A percentile compares a stretch with the other conserved stretches of the same genome.
These are phyloP conservation scores for Ustilago curta DNA, from an alignment of 1,284 basidiomycete species.

Conservation along the genomic window DNA sequence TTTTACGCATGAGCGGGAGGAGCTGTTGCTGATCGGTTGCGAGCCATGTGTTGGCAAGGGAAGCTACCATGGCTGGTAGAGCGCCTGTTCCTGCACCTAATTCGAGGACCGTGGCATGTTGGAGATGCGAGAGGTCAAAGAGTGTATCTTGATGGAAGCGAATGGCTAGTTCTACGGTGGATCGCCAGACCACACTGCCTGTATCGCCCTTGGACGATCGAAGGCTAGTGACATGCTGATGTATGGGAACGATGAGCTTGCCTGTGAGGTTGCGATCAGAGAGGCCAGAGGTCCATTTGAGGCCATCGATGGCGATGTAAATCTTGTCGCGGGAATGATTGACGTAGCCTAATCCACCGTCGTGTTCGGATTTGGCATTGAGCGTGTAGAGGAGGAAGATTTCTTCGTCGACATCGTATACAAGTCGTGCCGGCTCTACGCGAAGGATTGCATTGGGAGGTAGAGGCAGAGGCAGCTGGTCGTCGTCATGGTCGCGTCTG, in stretches of 20 bases:
- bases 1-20: conserved; percentile 54
- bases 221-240: conserved; percentile 57
- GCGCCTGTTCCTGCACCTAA: conserved; percentile 65
- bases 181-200: conserved; percentile 63
- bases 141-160: conserved; percentile 23
- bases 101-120: conserved; percentile 50
- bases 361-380: conserved; percentile 31
- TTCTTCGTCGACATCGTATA: conserved; percentile 58
- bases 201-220: conserved; percentile 60
- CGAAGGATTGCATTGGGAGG: conserved; percentile 20
- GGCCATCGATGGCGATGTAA: conserved; percentile 32
- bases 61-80: conserved; percentile 46
- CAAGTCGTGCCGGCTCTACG: conserved; percentile 11
- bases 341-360: conserved; percentile 56
- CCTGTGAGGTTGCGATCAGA: conserved; percentile 36
- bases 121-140: conserved; percentile 21
- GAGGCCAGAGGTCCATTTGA: conserved; percentile 12
- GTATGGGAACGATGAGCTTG: conserved; percentile 21
- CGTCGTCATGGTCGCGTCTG: neutral
- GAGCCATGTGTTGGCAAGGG: conserved; percentile 48
- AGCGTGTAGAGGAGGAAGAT: conserved; percentile 54
- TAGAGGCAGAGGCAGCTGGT: conserved; percentile 10
- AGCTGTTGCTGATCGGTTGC: conserved; percentile 60
- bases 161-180: conserved; percentile 52
- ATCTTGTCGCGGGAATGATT: conserved; percentile 40